Evolutionary conservation across 1,139 yeast species (phyloP), one percentile per base, ranked within the genome.

Genomic region (Candida sojae): DNA sequence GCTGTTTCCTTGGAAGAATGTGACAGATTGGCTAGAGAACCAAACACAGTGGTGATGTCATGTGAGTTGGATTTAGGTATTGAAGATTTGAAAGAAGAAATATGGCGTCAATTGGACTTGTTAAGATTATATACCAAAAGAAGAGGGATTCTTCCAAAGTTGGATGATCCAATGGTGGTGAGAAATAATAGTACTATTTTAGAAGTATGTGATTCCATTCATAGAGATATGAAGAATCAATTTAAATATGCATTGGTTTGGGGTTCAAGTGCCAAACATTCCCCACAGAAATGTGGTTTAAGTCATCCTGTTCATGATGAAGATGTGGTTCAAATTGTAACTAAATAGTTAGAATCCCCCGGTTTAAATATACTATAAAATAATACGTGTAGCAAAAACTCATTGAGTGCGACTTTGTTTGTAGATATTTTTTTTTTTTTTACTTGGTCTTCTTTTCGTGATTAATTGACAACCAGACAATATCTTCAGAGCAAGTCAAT

Each of bases 281-380:
- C 95, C 39, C 99, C 99, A 2, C 99, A 93, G 63, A 91, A 91
- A 63, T 92, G 98, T 74, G 98, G 99, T 0, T 73, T 93, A 51
- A 80, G 67, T 53, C 99, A 93, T 64, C 76, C 76, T 40, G 85
- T 93, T 13, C 84, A 88, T 56, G 99, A 93, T 62, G 98, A 92
- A 62, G 99, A 93, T 64, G 99, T 93, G 29, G 92, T 93, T 11
- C 87, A 95, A 50, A 83, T 93, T 50, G 89, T 92, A 46, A 84
- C 97, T 28, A 93, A 91, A 67, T 85, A 70, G 43, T 17, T 43
- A 17, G 21, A 17, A 17, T 17, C 21, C 3, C 2, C 3, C 21
- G 3, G 21, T 17, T 17, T 17, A 17, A 17, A 17, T 17, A 17
- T 17, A 17, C 21, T 17, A 3, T 17, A 17, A 17, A 17, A 17